Percentiles rank a stretch among this genome's conserved stretches.
Evolutionary conservation across 345 rosid genomes (phyloP).

Genomic region (Eucalyptus regnans): DNA sequence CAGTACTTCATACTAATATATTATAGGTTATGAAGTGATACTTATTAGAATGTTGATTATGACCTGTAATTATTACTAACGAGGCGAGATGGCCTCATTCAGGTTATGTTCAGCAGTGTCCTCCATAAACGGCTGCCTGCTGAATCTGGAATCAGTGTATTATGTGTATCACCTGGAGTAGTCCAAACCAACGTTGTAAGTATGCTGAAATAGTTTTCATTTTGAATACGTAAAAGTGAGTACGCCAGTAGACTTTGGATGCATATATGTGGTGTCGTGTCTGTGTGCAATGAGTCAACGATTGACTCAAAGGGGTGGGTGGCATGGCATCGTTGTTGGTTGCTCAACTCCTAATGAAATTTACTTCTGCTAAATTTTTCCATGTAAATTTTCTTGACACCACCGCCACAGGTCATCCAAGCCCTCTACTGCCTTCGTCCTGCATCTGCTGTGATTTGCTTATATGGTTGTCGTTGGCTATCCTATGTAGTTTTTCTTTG

Average conservation of each 20-base stretch:
- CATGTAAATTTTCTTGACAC: neutral
- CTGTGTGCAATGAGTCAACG: neutral
- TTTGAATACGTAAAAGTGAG: neutral
- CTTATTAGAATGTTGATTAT: neutral
- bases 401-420: neutral
- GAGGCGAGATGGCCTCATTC: slow-evolving; percentile 16
- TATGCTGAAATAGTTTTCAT: slow-evolving; percentile 3
- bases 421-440: neutral
- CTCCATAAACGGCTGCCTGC: slow-evolving; percentile 80
- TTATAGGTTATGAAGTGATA: neutral
- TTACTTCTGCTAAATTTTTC: neutral
- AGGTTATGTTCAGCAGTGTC: slow-evolving; percentile 91
- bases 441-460: neutral
- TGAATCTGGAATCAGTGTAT: slow-evolving; percentile 79
- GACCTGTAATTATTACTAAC: neutral
- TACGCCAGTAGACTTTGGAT: neutral
- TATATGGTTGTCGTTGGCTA: neutral
- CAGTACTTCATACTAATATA: neutral
- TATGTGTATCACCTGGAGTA: slow-evolving; percentile 86
- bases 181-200: slow-evolving; percentile 95
- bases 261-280: neutral
- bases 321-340: neutral
- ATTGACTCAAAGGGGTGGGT: neutral
- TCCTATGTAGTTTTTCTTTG: neutral
- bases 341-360: neutral